Evolutionary conservation across 2,329 filamentous ascomycete species (phyloP).

Genomic region (Coniochaeta ligniaria): DNA sequence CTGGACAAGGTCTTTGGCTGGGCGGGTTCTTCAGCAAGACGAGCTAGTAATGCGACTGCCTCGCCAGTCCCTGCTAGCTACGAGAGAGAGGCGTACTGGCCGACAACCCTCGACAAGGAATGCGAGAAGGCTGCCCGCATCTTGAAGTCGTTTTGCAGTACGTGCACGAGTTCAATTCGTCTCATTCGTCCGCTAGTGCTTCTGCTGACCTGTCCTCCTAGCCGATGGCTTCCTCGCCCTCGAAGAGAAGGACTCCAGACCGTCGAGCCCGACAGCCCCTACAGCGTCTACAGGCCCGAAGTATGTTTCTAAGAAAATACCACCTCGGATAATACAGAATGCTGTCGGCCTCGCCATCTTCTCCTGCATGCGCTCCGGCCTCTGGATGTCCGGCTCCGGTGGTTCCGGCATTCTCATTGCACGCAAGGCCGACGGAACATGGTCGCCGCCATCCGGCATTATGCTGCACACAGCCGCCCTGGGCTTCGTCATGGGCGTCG

Average conservation of each 20-base stretch:
- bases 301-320: constrained; percentile 72
- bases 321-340: constrained; percentile 75
- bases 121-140: constrained; percentile 88
- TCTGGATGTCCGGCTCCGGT: constrained; percentile 87
- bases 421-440: constrained; percentile 75
- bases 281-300: constrained; percentile 20
- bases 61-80: constrained; percentile 8
- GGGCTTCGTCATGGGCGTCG: constrained; percentile 84
- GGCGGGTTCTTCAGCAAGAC: constrained; percentile 17
- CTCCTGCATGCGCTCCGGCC: constrained; percentile 87
- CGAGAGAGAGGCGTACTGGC: constrained; percentile 24
- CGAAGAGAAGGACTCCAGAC: constrained; percentile 26
- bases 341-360: constrained; percentile 89
- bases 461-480: constrained; percentile 83
- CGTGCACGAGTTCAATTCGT: constrained; percentile 19
- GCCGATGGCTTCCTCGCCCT: constrained; percentile 50
- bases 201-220: constrained; percentile 18
- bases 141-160: constrained; percentile 83
- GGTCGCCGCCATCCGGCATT: constrained; percentile 88
- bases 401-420: constrained; percentile 84
- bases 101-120: constrained; percentile 74
- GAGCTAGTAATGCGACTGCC: constrained; percentile 9
- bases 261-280: constrained; percentile 19
- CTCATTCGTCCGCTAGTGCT: background rate
- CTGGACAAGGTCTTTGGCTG: constrained; percentile 24